A percentile compares a stretch with the other conserved stretches of the same genome.
Conservation (phyloP, 2,329 filamentous ascomycete species). For the Metarhizium album region DNA sequence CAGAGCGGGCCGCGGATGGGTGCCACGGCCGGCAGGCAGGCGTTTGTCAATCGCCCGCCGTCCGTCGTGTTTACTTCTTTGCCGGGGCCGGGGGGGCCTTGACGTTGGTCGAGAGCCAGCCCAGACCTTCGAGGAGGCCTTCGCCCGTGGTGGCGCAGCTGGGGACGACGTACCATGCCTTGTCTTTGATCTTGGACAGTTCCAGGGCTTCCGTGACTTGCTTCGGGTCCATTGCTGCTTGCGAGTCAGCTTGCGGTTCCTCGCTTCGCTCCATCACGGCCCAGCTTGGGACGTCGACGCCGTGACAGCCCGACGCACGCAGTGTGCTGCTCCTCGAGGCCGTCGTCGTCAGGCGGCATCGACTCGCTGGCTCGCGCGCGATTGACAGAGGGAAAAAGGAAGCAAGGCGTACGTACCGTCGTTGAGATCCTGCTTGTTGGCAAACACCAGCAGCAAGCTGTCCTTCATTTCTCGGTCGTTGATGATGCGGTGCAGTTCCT, state of each 20-base stretch:
- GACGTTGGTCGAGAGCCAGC: constrained; percentile 77
- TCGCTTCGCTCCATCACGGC: neutral
- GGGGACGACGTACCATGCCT: constrained; percentile 76
- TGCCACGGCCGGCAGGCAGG: too few relatives aligned
- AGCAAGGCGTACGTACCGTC: constrained; percentile 46
- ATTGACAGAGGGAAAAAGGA: too few relatives aligned
- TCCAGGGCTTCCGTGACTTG: constrained; percentile 71
- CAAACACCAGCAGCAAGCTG: constrained; percentile 85
- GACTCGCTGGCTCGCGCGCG: too few relatives aligned
- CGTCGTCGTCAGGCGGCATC: too few relatives aligned
- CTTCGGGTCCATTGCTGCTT: constrained; percentile 62
- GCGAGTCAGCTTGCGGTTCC: neutral
- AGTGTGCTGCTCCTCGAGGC: too few relatives aligned
- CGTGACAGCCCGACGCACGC: too few relatives aligned
- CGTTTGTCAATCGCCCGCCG: neutral
- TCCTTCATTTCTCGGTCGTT: constrained; percentile 98
- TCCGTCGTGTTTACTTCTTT: constrained; percentile 33
- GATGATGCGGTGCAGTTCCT: constrained; percentile 93
- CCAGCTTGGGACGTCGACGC: too few relatives aligned
- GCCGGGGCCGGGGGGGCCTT: constrained; percentile 49
- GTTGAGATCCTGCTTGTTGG: constrained; percentile 95
- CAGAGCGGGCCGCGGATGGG: too few relatives aligned
- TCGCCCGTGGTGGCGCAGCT: constrained; percentile 75
- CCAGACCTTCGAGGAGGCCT: constrained; percentile 69
- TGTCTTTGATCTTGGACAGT: constrained; percentile 68